phyloP scores from a whole-genome alignment of 2,329 filamentous ascomycete species.

The Aspergillus viridinutans region DNA sequence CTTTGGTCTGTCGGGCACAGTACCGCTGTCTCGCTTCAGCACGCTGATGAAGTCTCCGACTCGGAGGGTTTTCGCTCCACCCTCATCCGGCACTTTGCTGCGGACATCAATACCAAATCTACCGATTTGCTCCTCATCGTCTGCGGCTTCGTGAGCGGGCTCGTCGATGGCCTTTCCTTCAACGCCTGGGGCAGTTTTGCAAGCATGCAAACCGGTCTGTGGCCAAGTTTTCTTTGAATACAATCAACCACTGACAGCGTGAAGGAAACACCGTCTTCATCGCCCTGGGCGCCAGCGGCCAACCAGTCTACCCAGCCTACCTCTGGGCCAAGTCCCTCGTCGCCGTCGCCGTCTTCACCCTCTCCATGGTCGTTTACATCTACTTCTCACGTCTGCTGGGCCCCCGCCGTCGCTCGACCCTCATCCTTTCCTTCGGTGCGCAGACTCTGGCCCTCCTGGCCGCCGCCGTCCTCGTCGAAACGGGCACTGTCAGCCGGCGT shows the following conservation, averaged over 20 bases:
- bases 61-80: constrained; percentile 6
- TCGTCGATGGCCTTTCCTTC: constrained; percentile 39
- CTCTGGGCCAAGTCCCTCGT: constrained; percentile 43
- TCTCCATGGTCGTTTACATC: constrained; percentile 39
- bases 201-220: constrained; percentile 41
- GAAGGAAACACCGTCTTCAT: constrained; percentile 44
- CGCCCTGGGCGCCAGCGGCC: constrained; percentile 39
- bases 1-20: constrained; percentile 21
- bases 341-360: constrained; percentile 36
- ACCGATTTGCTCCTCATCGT: constrained; percentile 30
- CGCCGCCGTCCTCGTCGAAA: constrained; percentile 34
- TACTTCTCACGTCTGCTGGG: constrained; percentile 27
- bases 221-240: too few species aligned
- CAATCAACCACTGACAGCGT: background rate
- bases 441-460: constrained; percentile 34
- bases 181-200: constrained; percentile 42
- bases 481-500: constrained; percentile 27
- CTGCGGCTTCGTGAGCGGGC: constrained; percentile 37
- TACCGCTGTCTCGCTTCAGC: constrained; percentile 19
- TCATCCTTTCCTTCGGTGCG: constrained; percentile 37
- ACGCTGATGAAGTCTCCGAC: constrained; percentile 5
- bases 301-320: constrained; percentile 37
- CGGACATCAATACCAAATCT: constrained; percentile 20
- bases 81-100: constrained; percentile 18
- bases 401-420: constrained; percentile 34